Evolutionary conservation across 2,329 filamentous ascomycete species (phyloP).

Genomic region (Diplodia sapinea): DNA sequence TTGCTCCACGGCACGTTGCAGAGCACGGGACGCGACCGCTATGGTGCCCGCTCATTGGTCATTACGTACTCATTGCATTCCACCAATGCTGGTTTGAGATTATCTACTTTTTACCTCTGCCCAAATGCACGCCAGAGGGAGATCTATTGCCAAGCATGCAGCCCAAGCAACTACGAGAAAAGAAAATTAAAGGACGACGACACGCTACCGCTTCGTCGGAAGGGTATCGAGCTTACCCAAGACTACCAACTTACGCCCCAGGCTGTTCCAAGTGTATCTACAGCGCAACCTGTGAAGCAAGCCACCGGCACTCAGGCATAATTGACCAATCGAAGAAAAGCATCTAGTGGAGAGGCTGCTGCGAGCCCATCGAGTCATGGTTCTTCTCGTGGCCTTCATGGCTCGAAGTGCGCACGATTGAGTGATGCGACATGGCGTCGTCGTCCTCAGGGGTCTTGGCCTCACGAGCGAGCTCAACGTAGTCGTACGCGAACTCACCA

Average conservation of each 20-base stretch:
- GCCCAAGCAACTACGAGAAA: slow-evolving; percentile 6
- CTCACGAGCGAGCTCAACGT: slow-evolving; percentile 81
- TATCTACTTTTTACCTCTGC: slow-evolving; percentile 13
- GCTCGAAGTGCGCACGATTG: slow-evolving; percentile 9
- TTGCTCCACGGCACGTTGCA: too few species aligned
- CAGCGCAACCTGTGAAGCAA: slow-evolving; percentile 16
- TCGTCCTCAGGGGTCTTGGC: slow-evolving; percentile 56
- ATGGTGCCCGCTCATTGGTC: neutral
- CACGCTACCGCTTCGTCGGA: slow-evolving; percentile 3
- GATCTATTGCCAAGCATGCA: neutral
- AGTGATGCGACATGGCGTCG: slow-evolving; percentile 34
- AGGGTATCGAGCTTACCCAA: slow-evolving; percentile 22
- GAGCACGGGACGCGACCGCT: too few species aligned
- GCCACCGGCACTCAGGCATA: neutral
- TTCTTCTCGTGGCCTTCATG: slow-evolving; percentile 31
- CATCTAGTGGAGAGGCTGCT: slow-evolving; percentile 10
- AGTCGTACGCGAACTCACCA: slow-evolving; percentile 93
- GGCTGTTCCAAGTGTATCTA: slow-evolving; percentile 17
- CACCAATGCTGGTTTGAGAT: slow-evolving; percentile 8
- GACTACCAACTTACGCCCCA: slow-evolving; percentile 1
- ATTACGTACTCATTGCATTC: slow-evolving; percentile 19
- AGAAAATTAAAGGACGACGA: neutral
- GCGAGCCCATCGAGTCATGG: slow-evolving; percentile 31
- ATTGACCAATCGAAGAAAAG: neutral
- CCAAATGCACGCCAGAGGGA: neutral